Evolutionary conservation across 768 basidiomycete species (phyloP).

Genomic region (Lanmaoa rubissima): DNA sequence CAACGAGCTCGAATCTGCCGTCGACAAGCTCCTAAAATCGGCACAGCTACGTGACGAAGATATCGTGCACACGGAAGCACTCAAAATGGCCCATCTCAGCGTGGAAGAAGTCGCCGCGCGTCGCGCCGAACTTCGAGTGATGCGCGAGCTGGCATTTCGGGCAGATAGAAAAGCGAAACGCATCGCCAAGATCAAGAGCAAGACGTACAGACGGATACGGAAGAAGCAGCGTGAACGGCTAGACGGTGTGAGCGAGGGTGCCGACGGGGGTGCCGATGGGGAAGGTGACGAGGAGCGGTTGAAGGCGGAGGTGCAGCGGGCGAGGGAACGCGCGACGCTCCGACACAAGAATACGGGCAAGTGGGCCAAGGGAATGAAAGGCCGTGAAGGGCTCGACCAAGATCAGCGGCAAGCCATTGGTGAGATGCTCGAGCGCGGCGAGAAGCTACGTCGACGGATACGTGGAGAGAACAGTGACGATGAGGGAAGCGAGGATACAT

Average conservation of each 20-base stretch:
- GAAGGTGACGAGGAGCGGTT: slow-evolving; percentile 47
- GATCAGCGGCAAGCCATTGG: slow-evolving; percentile 68
- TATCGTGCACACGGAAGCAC: slow-evolving; percentile 75
- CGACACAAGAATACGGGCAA: slow-evolving; percentile 86
- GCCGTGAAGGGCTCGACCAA: slow-evolving; percentile 62
- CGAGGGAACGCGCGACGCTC: slow-evolving; percentile 86
- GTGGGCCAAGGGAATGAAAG: slow-evolving; percentile 78
- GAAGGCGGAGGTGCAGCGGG: slow-evolving; percentile 75
- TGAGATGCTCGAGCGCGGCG: slow-evolving; percentile 83
- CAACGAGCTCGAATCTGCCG: slow-evolving; percentile 80
- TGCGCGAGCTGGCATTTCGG: slow-evolving; percentile 92
- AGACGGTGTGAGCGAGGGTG: slow-evolving; percentile 44
- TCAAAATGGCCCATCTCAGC: slow-evolving; percentile 77
- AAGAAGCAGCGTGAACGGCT: slow-evolving; percentile 73
- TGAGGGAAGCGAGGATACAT: slow-evolving; percentile 48
- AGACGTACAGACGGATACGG: slow-evolving; percentile 83
- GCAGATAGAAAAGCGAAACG: slow-evolving; percentile 89
- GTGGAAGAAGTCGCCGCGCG: slow-evolving; percentile 85
- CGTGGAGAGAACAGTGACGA: slow-evolving; percentile 62
- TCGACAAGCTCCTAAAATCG: slow-evolving; percentile 74
- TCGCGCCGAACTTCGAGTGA: slow-evolving; percentile 76
- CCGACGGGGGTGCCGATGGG: not conserved
- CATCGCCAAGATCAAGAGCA: slow-evolving; percentile 93
- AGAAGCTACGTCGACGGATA: slow-evolving; percentile 76
- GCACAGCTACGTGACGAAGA: slow-evolving; percentile 84